Evolutionary conservation across 768 basidiomycete species (phyloP), one percentile per base, ranked within the genome.

Genomic region (Suillus americanus): DNA sequence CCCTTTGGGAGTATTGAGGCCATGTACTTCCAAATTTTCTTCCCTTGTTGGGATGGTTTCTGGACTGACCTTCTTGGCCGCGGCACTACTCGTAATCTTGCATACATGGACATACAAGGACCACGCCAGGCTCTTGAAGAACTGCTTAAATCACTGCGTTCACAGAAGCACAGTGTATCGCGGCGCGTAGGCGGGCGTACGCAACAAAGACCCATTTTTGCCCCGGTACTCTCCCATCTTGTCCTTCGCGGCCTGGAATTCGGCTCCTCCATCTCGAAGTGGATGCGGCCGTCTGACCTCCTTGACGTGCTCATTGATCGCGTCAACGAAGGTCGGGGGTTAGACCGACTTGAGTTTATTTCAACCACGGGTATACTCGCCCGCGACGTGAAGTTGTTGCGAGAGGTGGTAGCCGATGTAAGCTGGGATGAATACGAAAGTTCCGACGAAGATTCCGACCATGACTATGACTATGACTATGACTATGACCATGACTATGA

Each of bases 381-480:
- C 23, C 18, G 28, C 9, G 50, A 62, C 10, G 33, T 38, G 23
- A 0, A 28, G 25, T 62, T 51, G 14, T 18, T 62, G 61, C 46
- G 9, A 62, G 61, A 62, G 54, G 61, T 62, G 25, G 61, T 62
- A 20, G 61, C 30, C 13, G 50, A 62, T 33, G 45, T 62, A 33
- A 28, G 28, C 30, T 62, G 61, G 61, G 61, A 55, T 25, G 45
- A 35, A 37, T 37, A 37, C 33, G 61, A 62, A 23, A 33, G 33
- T 25, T 28, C 18, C 40, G 20, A 10, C 3, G 60, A 61, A 33
- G n/a, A 55, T 14, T 55, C n/a, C 3, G 54, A 55, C 12, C n/a
- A 18, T 5, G 43, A 46, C 33, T 16, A 25, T 23, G 46, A 61
- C 41, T 43, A 18, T 5, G 43, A 46, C 33, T 16, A 25, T 23